Conservation (phyloP, 2,329 filamentous ascomycete genomes). For the Colletotrichum navitas region DNA sequence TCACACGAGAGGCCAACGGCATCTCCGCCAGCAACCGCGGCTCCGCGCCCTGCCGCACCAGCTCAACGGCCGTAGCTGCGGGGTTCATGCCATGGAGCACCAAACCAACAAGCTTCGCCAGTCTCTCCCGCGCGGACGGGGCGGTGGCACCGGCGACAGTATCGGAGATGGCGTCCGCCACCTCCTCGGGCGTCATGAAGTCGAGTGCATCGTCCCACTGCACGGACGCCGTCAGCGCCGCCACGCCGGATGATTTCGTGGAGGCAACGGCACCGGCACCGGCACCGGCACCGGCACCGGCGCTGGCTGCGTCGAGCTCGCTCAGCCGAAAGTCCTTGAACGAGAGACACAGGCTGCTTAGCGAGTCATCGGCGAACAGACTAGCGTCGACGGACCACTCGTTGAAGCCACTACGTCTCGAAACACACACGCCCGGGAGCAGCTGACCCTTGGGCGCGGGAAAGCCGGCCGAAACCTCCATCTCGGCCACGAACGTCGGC, state of each 20-base stretch:
- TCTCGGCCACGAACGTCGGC: not conserved
- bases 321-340: constrained; percentile 10
- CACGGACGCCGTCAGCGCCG: not conserved
- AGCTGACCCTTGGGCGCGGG: not conserved
- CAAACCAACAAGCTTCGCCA: not conserved
- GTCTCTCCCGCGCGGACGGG: no score
- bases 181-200: constrained; percentile 7
- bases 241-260: constrained; percentile 5
- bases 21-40: not conserved
- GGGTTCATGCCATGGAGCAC: constrained; percentile 3
- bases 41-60: constrained; percentile 1
- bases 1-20: no score
- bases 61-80: not conserved
- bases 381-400: constrained; percentile 8
- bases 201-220: constrained; percentile 13
- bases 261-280: not conserved
- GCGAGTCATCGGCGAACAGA: constrained; percentile 7
- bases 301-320: no score
- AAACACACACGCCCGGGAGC: constrained; percentile 1
- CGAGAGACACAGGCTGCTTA: constrained; percentile 1
- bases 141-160: no score
- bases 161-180: not conserved
- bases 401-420: constrained; percentile 1
- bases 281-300: not conserved
- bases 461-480: constrained; percentile 5